phyloP scores from a whole-genome alignment of 176 grass and related monocot genomes.

The Paspalum notatum region DNA sequence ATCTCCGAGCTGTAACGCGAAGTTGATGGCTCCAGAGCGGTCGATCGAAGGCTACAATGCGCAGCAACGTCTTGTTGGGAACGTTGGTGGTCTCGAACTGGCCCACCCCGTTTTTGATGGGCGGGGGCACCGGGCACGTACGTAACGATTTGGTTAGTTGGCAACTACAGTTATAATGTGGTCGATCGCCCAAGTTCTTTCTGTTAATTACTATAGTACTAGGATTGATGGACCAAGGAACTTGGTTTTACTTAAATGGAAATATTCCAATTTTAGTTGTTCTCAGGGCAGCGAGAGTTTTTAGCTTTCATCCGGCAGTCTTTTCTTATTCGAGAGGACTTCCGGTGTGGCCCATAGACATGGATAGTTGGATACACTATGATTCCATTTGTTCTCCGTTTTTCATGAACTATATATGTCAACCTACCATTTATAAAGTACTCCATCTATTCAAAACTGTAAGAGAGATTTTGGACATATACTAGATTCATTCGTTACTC shows the following conservation, averaged over 20 bases:
- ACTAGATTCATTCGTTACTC: no score
- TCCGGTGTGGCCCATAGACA: background rate
- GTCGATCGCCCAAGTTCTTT: background rate
- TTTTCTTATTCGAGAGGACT: background rate
- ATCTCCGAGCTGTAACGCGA: constrained; percentile 38
- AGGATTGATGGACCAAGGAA: constrained; percentile 41
- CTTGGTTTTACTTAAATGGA: constrained; percentile 44
- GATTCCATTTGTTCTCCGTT: no score
- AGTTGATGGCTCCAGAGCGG: background rate
- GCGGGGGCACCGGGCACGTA: no score
- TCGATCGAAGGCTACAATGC: background rate
- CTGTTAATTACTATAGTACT: background rate
- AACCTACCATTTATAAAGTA: no score
- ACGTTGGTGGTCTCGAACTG: constrained; percentile 30
- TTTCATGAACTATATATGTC: no score
- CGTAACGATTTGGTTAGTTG: background rate
- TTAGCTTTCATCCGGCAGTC: background rate
- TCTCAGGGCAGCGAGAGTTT: background rate
- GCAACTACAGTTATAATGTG: background rate
- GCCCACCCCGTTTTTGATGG: constrained; percentile 3
- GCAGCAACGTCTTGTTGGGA: constrained; percentile 12
- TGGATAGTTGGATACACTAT: background rate
- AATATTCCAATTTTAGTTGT: background rate
- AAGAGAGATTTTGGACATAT: no score
- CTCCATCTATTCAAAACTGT: no score